Evolutionary conservation across 2,329 filamentous ascomycete genomes (phyloP).

Genomic region (Beauveria caledonica): DNA sequence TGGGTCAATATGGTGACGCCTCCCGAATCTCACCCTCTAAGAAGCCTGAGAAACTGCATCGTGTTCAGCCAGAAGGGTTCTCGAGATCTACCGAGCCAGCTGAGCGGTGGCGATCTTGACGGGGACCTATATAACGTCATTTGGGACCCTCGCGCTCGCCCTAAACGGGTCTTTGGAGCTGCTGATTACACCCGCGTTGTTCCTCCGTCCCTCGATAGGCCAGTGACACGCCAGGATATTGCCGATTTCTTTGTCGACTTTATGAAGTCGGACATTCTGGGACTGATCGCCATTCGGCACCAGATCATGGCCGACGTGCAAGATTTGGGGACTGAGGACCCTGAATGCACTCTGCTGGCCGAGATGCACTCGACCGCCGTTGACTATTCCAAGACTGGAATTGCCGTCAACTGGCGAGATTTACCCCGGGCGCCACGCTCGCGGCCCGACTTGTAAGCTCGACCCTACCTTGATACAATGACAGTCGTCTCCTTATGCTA

Average conservation of each 20-base stretch:
- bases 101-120: conserved; percentile 77
- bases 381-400: conserved; percentile 70
- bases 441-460: conserved; percentile 48
- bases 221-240: conserved; percentile 58
- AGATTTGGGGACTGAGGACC: conserved; percentile 41
- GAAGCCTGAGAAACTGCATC: conserved; percentile 60
- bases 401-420: conserved; percentile 40
- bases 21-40: conserved; percentile 49
- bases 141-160: conserved; percentile 51
- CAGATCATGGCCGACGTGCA: conserved; percentile 55
- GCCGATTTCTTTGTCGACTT: conserved; percentile 73
- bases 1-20: conserved; percentile 54
- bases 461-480: not conserved
- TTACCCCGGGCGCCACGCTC: conserved; percentile 32
- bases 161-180: conserved; percentile 36
- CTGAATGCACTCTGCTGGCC: conserved; percentile 47
- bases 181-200: conserved; percentile 60
- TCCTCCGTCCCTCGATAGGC: conserved; percentile 49
- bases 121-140: conserved; percentile 78
- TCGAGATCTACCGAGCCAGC: conserved; percentile 67
- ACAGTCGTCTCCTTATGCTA: not conserved
- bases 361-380: conserved; percentile 62
- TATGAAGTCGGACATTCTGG: conserved; percentile 60
- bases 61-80: conserved; percentile 64
- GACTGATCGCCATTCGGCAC: conserved; percentile 57